Evolutionary conservation across 2,329 filamentous ascomycete genomes (phyloP).

Genomic region (Colletotrichum cereale): DNA sequence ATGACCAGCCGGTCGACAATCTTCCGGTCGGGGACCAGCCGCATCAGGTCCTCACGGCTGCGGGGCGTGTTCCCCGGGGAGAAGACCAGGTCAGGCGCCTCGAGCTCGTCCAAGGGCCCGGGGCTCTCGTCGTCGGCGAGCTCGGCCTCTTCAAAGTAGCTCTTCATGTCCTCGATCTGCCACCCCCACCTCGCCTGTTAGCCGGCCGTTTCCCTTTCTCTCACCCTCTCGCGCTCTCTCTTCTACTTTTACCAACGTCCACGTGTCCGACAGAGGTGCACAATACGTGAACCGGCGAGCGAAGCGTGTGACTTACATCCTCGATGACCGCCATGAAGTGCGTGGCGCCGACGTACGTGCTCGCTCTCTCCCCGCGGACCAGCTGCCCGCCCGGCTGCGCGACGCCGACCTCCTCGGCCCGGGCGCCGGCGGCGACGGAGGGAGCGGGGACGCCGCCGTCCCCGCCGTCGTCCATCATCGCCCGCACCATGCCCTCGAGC

Average conservation of each 20-base stretch:
- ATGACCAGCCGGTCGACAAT: conserved; percentile 64
- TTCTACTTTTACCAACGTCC: neutral
- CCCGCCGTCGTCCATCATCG: conserved; percentile 62
- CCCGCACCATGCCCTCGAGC: conserved; percentile 69
- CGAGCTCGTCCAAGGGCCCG: conserved; percentile 50
- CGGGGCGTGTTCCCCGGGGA: conserved; percentile 53
- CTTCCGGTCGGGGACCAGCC: conserved; percentile 59
- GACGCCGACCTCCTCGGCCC: conserved; percentile 30
- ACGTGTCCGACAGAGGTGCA: neutral
- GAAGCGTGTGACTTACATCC: conserved; percentile 60
- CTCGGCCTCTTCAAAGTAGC: conserved; percentile 66
- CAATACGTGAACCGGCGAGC: neutral
- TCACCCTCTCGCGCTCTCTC: too few species aligned
- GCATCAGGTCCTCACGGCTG: conserved; percentile 61
- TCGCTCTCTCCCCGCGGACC: conserved; percentile 56
- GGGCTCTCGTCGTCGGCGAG: conserved; percentile 51
- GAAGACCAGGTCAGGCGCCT: conserved; percentile 59
- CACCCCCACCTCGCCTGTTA: conserved; percentile 30
- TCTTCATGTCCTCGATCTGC: conserved; percentile 70
- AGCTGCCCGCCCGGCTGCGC: conserved; percentile 54
- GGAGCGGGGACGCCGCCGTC: conserved; percentile 2
- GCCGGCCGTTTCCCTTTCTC: conserved; percentile 10
- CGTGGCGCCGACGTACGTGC: conserved; percentile 69
- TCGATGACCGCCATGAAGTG: conserved; percentile 72
- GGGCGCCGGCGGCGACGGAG: neutral